Evolutionary conservation across 1,139 yeast genomes (phyloP), one percentile per base, ranked within the genome.

Genomic region (Yamadazyma sp.): DNA sequence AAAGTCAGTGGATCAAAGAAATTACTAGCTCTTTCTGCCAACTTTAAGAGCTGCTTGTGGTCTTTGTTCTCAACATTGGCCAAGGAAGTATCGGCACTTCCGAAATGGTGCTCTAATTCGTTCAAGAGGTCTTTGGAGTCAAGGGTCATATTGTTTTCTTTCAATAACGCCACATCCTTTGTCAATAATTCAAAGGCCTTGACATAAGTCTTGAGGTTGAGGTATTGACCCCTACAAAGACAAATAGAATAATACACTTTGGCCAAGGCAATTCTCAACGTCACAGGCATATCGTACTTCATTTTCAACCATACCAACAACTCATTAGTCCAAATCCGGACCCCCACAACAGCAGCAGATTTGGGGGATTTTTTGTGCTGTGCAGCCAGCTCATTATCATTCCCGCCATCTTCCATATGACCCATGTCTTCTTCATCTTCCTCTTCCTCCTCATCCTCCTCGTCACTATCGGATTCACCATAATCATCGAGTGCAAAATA

Each of bases 311-410:
- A 86, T 31, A 86, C 82, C 40, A 81, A 73, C 46, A 92, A 71
- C 57, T 89, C 97, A 41, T 86, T 82, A 0, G 97, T 86, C 96
- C 97, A 90, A 44, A 86, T 87, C 39, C 84, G 75, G 8, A 87
- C 83, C 30, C 83, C 77, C 8, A 86, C 80, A 4, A 86, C 82
- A 0, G 92, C 81, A 1, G 94, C 86, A 0, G 87, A 80, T 48
- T 76, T 73, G 4, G 85, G 80, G 3, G 82, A 72, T 12, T 79
- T 73, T 46, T 80, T 81, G 43, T 82, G 79, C 40, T 78, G 76
- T 34, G 39, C 56, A 25, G 55, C 58, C 20, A 52, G 53, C 18
- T 61, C 62, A 21, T 58, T 66, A 27, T 70, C 70, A 34, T 62
- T 54, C 41, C 58, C 70, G 18, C 67, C 71, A 16, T 37, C 44